Percentiles rank a stretch among this genome's conserved stretches.
Conservation (phyloP, 2,329 filamentous ascomycete species). For the Neofusicoccum umdonicola region DNA sequence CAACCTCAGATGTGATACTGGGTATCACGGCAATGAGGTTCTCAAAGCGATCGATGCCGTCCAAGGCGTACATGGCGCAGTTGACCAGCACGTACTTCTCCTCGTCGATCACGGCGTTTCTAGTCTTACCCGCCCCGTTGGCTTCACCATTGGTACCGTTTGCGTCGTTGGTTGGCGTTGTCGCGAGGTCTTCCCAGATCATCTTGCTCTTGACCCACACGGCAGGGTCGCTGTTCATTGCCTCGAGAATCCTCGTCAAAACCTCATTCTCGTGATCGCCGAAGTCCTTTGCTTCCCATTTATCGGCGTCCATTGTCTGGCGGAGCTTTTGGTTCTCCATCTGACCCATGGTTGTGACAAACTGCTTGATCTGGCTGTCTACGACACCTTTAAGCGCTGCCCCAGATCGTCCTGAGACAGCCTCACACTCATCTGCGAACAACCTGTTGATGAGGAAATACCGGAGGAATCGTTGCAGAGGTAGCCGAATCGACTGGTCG, state of each 20-base stretch:
- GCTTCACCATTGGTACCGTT: conserved; percentile 32
- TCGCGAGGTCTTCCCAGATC: conserved; percentile 26
- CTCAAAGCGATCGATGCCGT: conserved; percentile 78
- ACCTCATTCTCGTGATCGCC: conserved; percentile 59
- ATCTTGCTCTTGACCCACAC: conserved; percentile 62
- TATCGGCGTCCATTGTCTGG: conserved; percentile 74
- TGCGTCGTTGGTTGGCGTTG: conserved; percentile 18
- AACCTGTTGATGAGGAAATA: conserved; percentile 81
- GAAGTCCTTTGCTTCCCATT: conserved; percentile 78
- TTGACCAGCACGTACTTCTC: conserved; percentile 83
- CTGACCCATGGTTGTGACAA: conserved; percentile 69
- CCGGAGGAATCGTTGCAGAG: conserved; percentile 69
- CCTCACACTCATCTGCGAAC: conserved; percentile 84
- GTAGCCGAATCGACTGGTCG: conserved; percentile 68
- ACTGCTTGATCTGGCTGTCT: conserved; percentile 78
- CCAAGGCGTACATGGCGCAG: conserved; percentile 77
- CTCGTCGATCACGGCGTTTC: conserved; percentile 75
- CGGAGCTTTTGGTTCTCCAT: conserved; percentile 71
- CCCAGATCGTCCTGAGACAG: conserved; percentile 75
- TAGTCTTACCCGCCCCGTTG: conserved; percentile 38
- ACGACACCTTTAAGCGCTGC: conserved; percentile 74
- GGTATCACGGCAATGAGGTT: conserved; percentile 82
- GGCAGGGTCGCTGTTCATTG: conserved; percentile 67
- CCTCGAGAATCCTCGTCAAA: conserved; percentile 63
- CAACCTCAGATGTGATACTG: conserved; percentile 82